Base-by-base conservation (phyloP, 108 stramenopile genomes). In the Pelagomonas calceolata region DNA sequence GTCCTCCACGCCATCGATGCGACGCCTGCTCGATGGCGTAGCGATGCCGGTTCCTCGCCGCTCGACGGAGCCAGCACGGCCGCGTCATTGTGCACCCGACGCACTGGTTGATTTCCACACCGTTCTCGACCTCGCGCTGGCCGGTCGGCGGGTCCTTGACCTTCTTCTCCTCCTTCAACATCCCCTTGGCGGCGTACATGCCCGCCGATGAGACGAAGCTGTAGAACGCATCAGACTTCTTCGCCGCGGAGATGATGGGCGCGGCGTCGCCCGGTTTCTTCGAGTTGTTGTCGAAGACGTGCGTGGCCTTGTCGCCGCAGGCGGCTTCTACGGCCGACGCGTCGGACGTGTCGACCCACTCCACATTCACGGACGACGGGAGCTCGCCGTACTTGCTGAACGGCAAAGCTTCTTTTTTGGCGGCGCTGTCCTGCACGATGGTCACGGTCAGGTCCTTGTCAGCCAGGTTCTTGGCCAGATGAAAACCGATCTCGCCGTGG, bases 281-380 rank as follows among this genome's bases (percentile, higher is more conserved):
- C 17, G 75, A 70, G 34, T 71, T 75, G 74, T 77, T 77, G 70
- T 77, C 76, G 76, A 71, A 77, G 4, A 77, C 76, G 64, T 65
- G 71, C 75, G 75, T 75, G 70, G 75, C 72, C 7, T 30, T 30
- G 33, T 76, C 75, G 18, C 65, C 77, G 5, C 68, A 75, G 34
- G 71, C 36, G 16, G 70, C 37, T 65, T 72, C 72, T 39, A 70
- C 77, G 36, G 71, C 77, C 39, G 70, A 75, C 34, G 65, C 32
- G 65, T 76, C 76, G 34, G 70, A 36, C 33, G 73, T 44, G 34
- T 78, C 70, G 29, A 70, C 39, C 77, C 77, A 78, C 34, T 67
- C 75, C 33, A 78, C 76, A 16, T 30, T 67, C 16, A 31, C 75
- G 39, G 75, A 70, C 70, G 39, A 34, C 15, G 32, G 33, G 9